Evolutionary conservation across 1,284 basidiomycete species (phyloP), one percentile per base, ranked within the genome.

Genomic region (Pulchroboletus neoregius): DNA sequence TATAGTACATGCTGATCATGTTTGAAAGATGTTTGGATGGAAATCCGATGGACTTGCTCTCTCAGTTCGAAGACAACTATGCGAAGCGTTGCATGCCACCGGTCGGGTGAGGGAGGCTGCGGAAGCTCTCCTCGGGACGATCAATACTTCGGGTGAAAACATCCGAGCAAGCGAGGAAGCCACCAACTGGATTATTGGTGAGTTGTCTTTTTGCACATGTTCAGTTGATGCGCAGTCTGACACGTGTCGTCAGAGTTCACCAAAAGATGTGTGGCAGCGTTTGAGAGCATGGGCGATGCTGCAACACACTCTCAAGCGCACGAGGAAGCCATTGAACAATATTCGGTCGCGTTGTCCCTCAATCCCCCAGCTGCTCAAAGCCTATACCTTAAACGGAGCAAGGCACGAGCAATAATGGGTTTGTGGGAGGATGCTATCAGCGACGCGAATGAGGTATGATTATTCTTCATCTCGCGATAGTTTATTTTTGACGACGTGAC

Each of bases 271-370:
- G 27, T 36, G 20, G 45, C 39, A 9, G 26, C 11, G 7, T 42
- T 46, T 9, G 45, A 46, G 20, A 35, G 20, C 22, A 43, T 43
- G 39, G 45, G 45, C 4, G 45, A 46, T n/a, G 39, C 43, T 16
- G 49, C 49, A 15, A 39, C 36, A 6, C 23, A 40, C 22, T 51
- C 39, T 2, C 36, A 43, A 11, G 33, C 27, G 11, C 37, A 51
- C 4, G 36, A 51, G 3, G 30, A 46, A 30, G 50, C 50, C 7
- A 51, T 51, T 18, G 43, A 46, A 30, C 40, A 46, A 24, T 51
- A 51, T 16, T 39, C 50, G 3, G 26, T 51, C 5, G 50, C 49
- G 15, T 27, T 51, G 20, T 51, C 49, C 13, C 50, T 51, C 22
- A 31, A 24, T 26, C 44, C 50, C 2, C 23, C 30, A 24, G 12